Base-by-base conservation (phyloP, 441 rosid species). In the Theobroma grandiflorum region DNA sequence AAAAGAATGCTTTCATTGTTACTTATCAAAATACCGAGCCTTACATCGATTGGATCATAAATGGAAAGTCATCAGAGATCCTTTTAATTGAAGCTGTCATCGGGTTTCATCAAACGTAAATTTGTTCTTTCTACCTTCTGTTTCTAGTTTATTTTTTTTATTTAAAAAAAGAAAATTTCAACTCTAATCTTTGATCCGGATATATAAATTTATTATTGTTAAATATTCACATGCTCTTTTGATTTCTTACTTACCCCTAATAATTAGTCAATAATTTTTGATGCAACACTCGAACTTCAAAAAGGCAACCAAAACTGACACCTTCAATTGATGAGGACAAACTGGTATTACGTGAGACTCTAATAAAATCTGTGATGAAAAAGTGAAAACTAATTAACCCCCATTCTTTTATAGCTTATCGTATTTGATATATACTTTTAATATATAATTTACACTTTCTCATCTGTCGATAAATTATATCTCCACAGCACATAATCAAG, bases 201-300 rank as follows among this genome's bases (percentile, higher is more conserved):
- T 26, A 26, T 1, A 26, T 26, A 26, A 1, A 26, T 1, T 26
- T 26, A 26, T 26, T 26, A 26, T 26, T 26, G 31, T 26, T 26
- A 26, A 26, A 26, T 26, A 26, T 26, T 26, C 31, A 26, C 0
- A 26, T 26, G 31, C 31, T 26, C 31, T 26, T 26, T 26, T 26
- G 31, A 26, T 26, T 26, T 5, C 8, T 33, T 20, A 6, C 6
- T 57, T 40, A 14, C 35, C 42, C 9, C 62, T 22, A n/a, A 37
- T 26, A 26, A 26, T 1, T 26, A 26, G 6, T 18, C 26, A 26
- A 53, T 72, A 59, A 22, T 63, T 16, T 59, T 77, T 61, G 16
- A 58, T 86, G 77, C 88, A 94, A 97, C 86, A 87, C 94, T 5
- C 97, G 95, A n/a, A 94, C 97, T 72, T 91, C 96, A 2, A 96